Conservation (phyloP, 805 yeast genomes). For the Monosporozyma siamensis region DNA sequence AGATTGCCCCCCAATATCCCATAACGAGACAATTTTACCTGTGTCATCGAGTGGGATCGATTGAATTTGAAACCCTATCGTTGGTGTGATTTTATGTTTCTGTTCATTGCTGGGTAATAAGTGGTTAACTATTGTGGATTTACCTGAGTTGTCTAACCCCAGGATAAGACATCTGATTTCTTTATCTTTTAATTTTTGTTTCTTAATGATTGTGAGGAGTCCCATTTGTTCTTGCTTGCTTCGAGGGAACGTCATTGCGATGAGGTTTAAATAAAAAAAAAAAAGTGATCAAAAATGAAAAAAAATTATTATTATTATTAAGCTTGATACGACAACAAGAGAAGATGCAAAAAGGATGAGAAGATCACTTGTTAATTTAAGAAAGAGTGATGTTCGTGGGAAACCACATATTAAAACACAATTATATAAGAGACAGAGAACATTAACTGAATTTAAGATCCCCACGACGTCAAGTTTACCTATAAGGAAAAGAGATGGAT, state of each 20-base stretch:
- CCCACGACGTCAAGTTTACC: slow-evolving; percentile 14
- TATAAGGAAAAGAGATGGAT: slow-evolving; percentile 6
- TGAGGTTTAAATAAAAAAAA: slow-evolving; percentile 1
- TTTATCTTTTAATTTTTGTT: slow-evolving; percentile 71
- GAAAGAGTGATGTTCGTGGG: background rate
- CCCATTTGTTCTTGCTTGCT: too few species aligned
- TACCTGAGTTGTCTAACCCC: slow-evolving; percentile 89
- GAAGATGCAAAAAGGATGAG: background rate
- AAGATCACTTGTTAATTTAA: background rate
- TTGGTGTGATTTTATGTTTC: slow-evolving; percentile 55
- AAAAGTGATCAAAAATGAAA: background rate
- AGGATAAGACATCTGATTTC: slow-evolving; percentile 68
- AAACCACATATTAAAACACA: background rate
- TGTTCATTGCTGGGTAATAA: slow-evolving; percentile 35
- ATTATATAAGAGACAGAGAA: slow-evolving; percentile 14
- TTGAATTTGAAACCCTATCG: slow-evolving; percentile 81
- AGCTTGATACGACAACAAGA: background rate
- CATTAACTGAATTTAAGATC: slow-evolving; percentile 20
- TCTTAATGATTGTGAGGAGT: slow-evolving; percentile 63
- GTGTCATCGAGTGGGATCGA: slow-evolving; percentile 32
- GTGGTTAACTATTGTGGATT: slow-evolving; percentile 68
- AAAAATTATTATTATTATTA: background rate
- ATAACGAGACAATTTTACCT: slow-evolving; percentile 42
- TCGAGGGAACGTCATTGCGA: too few species aligned
- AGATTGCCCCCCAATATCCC: slow-evolving; percentile 92